Evolutionary conservation across 768 basidiomycete species (phyloP), one percentile per base, ranked within the genome.

Genomic region (Termitomyces sp.): DNA sequence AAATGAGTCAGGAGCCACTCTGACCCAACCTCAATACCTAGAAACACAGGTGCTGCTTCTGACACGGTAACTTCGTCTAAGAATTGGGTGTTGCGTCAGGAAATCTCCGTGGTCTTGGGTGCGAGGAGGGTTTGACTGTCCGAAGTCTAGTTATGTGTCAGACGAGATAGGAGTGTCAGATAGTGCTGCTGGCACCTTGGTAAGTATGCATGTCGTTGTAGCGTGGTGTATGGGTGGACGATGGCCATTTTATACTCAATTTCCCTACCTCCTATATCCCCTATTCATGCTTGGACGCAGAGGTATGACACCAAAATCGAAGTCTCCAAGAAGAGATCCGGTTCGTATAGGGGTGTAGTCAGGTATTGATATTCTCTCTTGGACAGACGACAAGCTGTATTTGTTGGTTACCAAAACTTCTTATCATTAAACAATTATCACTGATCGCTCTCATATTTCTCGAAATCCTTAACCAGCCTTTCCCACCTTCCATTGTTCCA

Each of bases 401-500:
- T 21, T 21, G 30, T 6, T 32, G n/a, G 12, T 32, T 8, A 16
- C 28, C 21, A 27, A 34, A 45, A n/a, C 44, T 28, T 45, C 25
- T 25, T 30, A 8, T 47, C 10, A 1, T 10, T 1, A n/a, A 5
- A 19, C 5, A 23, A 34, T 35, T 37, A 25, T 57, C 34, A 61
- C 37, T 57, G 48, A 34, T 65, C 45, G 11, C 54, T 54, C 45
- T 68, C 68, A 52, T 72, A 75, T 40, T 67, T 65, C 59, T 67
- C 64, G 43, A 76, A 58, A 27, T 62, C 59, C 17, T 64, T 64
- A 5, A 72, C 32, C 14, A 73, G 60, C 30, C 56, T 62, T 30
- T 44, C 67, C 79, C 77, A 80, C 35, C 71, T 64, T 17, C 76
- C 78, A 16, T 63, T 69, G 50, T 77, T 66, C 74, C 71, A 76